These are phyloP conservation scores for Entrophospora sp. DNA, from an alignment of 192 early-diverging fungal genomes.

Conservation along the genomic window DNA sequence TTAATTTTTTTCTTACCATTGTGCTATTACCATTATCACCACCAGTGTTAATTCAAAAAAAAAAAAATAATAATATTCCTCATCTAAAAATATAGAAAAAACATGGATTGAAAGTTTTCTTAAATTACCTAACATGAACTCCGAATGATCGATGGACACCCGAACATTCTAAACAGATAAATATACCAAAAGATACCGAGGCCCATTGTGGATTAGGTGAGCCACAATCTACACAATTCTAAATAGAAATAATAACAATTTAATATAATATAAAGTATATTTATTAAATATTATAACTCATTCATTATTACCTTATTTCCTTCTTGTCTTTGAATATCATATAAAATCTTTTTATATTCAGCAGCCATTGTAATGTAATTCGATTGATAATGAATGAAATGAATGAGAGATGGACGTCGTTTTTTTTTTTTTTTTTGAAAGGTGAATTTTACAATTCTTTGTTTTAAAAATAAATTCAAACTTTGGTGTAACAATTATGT, in stretches of 20 bases:
- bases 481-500: no score
- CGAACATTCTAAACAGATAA: slow-evolving; percentile 93
- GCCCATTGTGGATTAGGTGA: slow-evolving; percentile 85
- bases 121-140: slow-evolving; percentile 54
- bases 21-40: no score
- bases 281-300: no score
- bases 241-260: neutral
- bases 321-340: slow-evolving; percentile 46
- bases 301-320: slow-evolving; percentile 45
- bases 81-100: neutral
- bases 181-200: slow-evolving; percentile 84
- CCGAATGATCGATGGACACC: slow-evolving; percentile 82
- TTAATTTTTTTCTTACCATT: no score
- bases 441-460: no score
- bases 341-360: slow-evolving; percentile 55
- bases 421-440: no score
- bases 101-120: neutral
- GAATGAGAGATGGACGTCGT: no score
- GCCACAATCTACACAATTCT: slow-evolving; percentile 84
- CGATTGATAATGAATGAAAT: no score
- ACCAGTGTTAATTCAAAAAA: neutral
- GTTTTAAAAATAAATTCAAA: no score
- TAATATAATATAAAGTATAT: neutral
- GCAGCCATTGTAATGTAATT: no score
- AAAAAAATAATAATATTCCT: neutral